Evolutionary conservation across 371 early-diverging fungal genomes (phyloP), one percentile per base, ranked within the genome.

Genomic region (Syncephalastrum sp.): DNA sequence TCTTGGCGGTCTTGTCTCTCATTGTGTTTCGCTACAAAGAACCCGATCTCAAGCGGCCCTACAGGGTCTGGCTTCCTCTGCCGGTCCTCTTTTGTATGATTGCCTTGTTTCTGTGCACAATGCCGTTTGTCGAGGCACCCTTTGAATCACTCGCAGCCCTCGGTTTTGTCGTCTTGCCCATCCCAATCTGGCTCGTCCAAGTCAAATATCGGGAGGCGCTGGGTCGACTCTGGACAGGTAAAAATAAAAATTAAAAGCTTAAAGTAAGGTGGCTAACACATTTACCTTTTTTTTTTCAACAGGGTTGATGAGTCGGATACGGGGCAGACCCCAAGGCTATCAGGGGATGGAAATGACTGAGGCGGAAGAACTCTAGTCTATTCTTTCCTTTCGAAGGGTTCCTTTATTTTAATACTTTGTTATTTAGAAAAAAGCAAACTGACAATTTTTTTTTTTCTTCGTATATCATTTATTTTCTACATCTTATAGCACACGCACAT

Each of bases 91-190:
- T 86, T 47, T 79, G 84, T 42, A 60, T 76, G 24, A 60, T 86
- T 13, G 84, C 85, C 13, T 47, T 86, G 29, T 86, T 86, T 51
- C 61, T 86, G 24, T 77, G 82, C 55, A 64, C 81, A 3, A 84
- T 80, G 63, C 87, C 87, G 5, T 84, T 86, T 66, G 68, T 82
- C 5, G 75, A 72, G 27, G 84, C 84, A 33, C 87, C 87, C 7
- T 64, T 75, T n/a, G 82, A 84, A 55, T 82, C 83, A 27, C 43
- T 73, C 13, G 62, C 74, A 12, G 77, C 80, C 0, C 33, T 80
- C 21, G 67, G 74, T 12, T 71, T 70, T 47, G 64, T 78, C 16
- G 41, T 74, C 16, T 42, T 76, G 6, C 75, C 79, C 17, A 63
- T 82, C 50, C 82, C 82, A 14, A 56, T 82, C n/a, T 82, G 80